Percentiles rank a stretch among this genome's conserved stretches.
phyloP scores from a whole-genome alignment of 495 filamentous ascomycete genomes.

The Penicillium paradoxum region DNA sequence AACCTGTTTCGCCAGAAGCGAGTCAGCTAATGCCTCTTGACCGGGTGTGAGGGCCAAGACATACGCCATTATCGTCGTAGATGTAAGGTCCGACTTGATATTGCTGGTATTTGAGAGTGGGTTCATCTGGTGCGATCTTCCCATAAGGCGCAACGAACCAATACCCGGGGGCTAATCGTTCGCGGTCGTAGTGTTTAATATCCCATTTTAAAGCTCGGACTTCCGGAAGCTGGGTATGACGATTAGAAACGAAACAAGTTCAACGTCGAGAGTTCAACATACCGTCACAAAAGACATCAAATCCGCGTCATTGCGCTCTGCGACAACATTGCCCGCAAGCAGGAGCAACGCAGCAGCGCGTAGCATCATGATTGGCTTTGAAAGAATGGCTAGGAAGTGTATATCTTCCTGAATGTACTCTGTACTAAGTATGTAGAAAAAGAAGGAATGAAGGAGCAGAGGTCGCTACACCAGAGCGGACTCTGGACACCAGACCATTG shows the following conservation, averaged over 20 bases:
- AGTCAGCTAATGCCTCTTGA: neutral
- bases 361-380: constrained; percentile 24
- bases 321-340: constrained; percentile 22
- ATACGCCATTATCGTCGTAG: constrained; percentile 38
- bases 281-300: constrained; percentile 42
- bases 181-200: constrained; percentile 21
- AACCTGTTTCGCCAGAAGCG: constrained; percentile 15
- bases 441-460: neutral
- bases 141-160: constrained; percentile 44
- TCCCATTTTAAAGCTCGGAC: constrained; percentile 31
- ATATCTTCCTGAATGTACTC: constrained; percentile 20
- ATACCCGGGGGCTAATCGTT: constrained; percentile 30
- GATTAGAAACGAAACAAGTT: neutral
- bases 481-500: neutral
- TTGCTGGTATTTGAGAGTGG: constrained; percentile 31
- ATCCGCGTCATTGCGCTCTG: constrained; percentile 30
- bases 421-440: neutral
- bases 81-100: constrained; percentile 44
- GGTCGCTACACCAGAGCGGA: constrained; percentile 3
- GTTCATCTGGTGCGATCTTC: constrained; percentile 20
- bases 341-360: constrained; percentile 25
- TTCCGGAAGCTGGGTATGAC: constrained; percentile 22
- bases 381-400: constrained; percentile 31
- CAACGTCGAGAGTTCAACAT: neutral
- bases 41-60: neutral